Evolutionary conservation across 768 basidiomycete species (phyloP).

Genomic region (Tricholoma flavovirens): DNA sequence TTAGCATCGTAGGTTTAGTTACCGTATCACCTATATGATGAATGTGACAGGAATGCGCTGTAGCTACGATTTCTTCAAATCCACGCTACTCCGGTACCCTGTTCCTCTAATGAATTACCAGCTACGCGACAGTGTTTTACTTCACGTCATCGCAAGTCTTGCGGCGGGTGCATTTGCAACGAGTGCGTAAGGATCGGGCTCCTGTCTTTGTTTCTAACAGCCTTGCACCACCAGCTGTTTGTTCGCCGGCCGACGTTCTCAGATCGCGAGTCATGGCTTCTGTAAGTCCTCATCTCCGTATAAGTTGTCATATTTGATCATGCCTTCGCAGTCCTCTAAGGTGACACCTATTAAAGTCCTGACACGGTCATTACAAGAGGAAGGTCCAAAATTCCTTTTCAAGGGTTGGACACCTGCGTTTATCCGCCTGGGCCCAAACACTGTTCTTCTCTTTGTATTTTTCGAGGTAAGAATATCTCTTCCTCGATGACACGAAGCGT

Average conservation of each 20-base stretch:
- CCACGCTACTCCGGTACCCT: slow-evolving; percentile 42
- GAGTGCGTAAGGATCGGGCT: slow-evolving; percentile 38
- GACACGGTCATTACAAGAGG: slow-evolving; percentile 54
- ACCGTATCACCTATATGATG: background rate
- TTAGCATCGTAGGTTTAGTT: slow-evolving; percentile 65
- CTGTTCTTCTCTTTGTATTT: slow-evolving; percentile 79
- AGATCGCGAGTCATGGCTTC: slow-evolving; percentile 74
- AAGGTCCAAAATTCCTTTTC: slow-evolving; percentile 75
- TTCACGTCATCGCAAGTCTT: slow-evolving; percentile 65
- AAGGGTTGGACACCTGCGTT: slow-evolving; percentile 91
- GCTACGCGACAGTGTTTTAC: slow-evolving; percentile 55
- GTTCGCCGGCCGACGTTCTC: slow-evolving; percentile 74
- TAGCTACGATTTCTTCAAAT: slow-evolving; percentile 78
- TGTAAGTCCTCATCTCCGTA: slow-evolving; percentile 31
- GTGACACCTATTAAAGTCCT: slow-evolving; percentile 47
- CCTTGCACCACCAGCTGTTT: slow-evolving; percentile 47
- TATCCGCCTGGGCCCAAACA: slow-evolving; percentile 78
- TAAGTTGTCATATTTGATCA: background rate
- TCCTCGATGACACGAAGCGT: background rate
- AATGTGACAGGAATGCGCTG: background rate
- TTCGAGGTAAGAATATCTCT: slow-evolving; percentile 51
- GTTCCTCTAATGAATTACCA: slow-evolving; percentile 55
- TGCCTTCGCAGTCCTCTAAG: slow-evolving; percentile 41
- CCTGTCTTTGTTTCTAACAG: background rate
- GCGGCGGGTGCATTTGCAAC: slow-evolving; percentile 74